A percentile compares a stretch with the other conserved stretches of the same genome.
phyloP scores from a whole-genome alignment of 371 early-diverging fungal genomes.

The Mortierella sp. region DNA sequence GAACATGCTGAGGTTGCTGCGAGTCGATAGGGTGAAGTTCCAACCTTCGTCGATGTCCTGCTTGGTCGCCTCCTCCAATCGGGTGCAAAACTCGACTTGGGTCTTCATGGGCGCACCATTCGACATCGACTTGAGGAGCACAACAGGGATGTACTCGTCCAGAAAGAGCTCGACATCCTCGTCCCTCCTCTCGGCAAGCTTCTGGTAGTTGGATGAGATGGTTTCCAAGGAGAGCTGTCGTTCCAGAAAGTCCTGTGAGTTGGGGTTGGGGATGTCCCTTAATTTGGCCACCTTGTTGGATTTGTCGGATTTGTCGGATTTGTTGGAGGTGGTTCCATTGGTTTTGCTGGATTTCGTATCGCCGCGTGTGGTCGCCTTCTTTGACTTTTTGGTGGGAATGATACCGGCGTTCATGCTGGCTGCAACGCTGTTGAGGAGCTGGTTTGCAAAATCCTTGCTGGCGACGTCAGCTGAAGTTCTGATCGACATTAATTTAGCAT shows the following conservation, averaged over 20 bases:
- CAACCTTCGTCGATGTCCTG: not conserved
- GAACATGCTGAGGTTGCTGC: not conserved
- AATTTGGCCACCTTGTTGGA: not conserved
- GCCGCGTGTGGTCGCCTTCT: not conserved
- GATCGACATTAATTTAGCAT: not conserved
- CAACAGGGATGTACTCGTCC: constrained; percentile 18
- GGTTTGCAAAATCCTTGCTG: not conserved
- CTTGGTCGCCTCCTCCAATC: not conserved
- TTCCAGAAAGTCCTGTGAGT: not conserved
- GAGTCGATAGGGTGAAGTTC: not conserved
- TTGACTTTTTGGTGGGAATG: not conserved
- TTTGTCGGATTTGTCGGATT: not conserved
- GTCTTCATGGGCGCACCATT: not conserved
- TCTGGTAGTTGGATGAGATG: not conserved
- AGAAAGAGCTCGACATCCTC: constrained; percentile 19
- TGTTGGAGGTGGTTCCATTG: not conserved
- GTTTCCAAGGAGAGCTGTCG: not conserved
- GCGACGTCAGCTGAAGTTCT: not conserved
- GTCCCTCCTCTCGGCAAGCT: not conserved
- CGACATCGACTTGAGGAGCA: not conserved
- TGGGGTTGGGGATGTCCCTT: not conserved
- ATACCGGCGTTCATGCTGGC: not conserved
- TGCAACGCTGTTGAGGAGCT: not conserved
- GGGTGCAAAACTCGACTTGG: not conserved
- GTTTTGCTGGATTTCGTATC: not conserved